Percentiles rank a stretch among this genome's conserved stretches.
Conservation (phyloP, 805 yeast genomes). For the Candida ponderosae region DNA sequence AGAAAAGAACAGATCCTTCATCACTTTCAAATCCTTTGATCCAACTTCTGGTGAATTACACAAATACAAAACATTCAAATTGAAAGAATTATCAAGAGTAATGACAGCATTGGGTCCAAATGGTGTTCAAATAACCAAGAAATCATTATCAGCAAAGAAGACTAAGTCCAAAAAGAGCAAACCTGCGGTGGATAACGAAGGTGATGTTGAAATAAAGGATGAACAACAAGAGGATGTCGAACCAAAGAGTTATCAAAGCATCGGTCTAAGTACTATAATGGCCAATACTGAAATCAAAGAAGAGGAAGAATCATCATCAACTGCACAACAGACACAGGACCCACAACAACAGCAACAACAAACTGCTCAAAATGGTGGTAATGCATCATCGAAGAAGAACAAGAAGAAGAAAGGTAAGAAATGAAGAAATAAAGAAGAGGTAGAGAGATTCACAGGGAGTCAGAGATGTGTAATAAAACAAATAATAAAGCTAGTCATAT, state of each 20-base stretch:
- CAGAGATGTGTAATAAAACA: too few species aligned
- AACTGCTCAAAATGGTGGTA: neutral
- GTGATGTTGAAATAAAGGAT: neutral
- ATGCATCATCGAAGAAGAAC: conserved; percentile 9
- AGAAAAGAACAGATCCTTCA: conserved; percentile 9
- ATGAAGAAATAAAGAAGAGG: too few species aligned
- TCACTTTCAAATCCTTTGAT: conserved; percentile 53
- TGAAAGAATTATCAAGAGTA: conserved; percentile 64
- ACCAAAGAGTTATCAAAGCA: conserved; percentile 15
- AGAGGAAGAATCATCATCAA: conserved; percentile 4
- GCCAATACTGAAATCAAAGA: conserved; percentile 17
- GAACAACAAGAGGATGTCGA: neutral
- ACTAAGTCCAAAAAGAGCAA: neutral
- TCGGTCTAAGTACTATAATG: conserved; percentile 16
- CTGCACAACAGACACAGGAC: conserved; percentile 1
- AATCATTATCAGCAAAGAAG: neutral
- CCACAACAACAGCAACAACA: neutral
- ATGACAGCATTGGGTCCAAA: conserved; percentile 68
- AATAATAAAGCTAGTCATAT: too few species aligned
- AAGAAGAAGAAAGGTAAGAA: conserved; percentile 20
- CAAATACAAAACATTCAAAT: conserved; percentile 45
- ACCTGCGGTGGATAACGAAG: neutral
- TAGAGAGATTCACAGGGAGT: too few species aligned
- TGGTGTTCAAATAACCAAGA: conserved; percentile 29
- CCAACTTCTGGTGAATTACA: conserved; percentile 58